phyloP scores from a whole-genome alignment of 805 yeast species.

The Barnettozyma vustinii region DNA sequence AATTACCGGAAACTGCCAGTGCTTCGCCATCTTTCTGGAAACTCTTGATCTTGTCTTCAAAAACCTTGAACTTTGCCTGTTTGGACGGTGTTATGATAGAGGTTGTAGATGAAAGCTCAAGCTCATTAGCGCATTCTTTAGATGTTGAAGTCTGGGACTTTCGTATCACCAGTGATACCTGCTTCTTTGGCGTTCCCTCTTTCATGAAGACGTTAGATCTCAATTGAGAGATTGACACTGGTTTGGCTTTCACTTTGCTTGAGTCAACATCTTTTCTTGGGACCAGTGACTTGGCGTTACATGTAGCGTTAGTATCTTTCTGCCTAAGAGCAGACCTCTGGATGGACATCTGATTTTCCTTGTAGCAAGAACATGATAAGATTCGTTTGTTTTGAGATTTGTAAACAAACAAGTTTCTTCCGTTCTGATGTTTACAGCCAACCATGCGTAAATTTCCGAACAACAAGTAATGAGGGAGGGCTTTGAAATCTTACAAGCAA shows the following conservation, averaged over 20 bases:
- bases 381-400: not conserved
- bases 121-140: not conserved
- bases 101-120: not conserved
- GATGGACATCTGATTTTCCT: not conserved
- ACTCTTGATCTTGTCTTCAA: conserved; percentile 1
- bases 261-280: not conserved
- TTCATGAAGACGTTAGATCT: not conserved
- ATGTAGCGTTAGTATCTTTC: not conserved
- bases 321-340: conserved; percentile 1
- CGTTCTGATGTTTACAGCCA: not conserved
- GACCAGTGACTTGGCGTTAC: not conserved
- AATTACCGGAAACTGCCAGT: not conserved
- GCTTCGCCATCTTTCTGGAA: not conserved
- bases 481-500: not conserved
- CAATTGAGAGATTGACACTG: not conserved
- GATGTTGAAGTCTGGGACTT: not conserved
- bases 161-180: not conserved
- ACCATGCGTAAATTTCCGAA: not conserved
- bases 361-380: not conserved
- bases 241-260: not conserved
- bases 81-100: not conserved
- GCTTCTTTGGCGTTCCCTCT: not conserved
- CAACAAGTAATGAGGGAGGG: not conserved
- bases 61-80: not conserved
- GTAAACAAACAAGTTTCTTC: not conserved